phyloP scores from a whole-genome alignment of 352 stramenopile genomes.

The Pythium sp. region DNA sequence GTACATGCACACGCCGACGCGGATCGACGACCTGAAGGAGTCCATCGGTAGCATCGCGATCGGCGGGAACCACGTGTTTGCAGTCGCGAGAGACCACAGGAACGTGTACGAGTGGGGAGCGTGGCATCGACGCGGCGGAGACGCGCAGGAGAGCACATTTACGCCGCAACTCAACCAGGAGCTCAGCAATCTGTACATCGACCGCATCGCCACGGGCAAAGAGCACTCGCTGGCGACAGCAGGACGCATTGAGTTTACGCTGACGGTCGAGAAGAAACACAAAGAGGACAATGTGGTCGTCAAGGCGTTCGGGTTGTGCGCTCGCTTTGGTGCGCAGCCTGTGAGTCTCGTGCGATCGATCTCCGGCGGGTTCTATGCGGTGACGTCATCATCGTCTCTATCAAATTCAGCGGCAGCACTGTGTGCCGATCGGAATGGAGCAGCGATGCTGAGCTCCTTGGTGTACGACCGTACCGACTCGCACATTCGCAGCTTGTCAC shows the following conservation, averaged over 20 bases:
- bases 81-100: constrained; percentile 38
- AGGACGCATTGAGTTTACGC: constrained; percentile 41
- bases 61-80: constrained; percentile 70
- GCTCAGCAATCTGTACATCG: constrained; percentile 44
- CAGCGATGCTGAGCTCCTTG: constrained; percentile 29
- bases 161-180: constrained; percentile 38
- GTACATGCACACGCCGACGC: constrained; percentile 61
- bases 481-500: constrained; percentile 38
- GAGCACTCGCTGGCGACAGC: constrained; percentile 61
- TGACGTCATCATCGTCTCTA: constrained; percentile 16
- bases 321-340: constrained; percentile 49
- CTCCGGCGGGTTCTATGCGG: constrained; percentile 28
- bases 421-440: constrained; percentile 2
- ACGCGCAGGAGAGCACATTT: constrained; percentile 57
- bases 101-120: constrained; percentile 71
- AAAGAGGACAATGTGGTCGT: constrained; percentile 22
- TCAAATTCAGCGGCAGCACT: not conserved
- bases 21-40: constrained; percentile 57
- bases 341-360: constrained; percentile 38
- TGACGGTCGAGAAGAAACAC: constrained; percentile 36
- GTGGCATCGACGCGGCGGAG: constrained; percentile 47
- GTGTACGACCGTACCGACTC: constrained; percentile 48
- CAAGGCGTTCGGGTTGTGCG: constrained; percentile 41
- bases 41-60: constrained; percentile 50
- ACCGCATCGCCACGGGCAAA: constrained; percentile 48